phyloP scores from a whole-genome alignment of 2,329 filamentous ascomycete genomes.

The Bipolaris cookei region DNA sequence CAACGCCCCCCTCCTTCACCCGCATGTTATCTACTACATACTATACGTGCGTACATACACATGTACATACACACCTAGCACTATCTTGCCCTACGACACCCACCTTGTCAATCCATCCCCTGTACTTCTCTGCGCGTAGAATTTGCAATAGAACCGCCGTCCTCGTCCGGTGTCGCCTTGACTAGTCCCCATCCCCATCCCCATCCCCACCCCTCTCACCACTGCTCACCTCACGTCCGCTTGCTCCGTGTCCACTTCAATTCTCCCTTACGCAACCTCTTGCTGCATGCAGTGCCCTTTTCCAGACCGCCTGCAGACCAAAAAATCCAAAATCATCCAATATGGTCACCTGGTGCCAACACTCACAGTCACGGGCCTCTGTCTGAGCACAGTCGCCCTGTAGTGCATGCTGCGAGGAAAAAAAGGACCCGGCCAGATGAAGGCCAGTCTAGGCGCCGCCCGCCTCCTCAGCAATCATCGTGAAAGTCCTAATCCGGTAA shows the following conservation, averaged over 20 bases:
- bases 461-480: constrained; percentile 34
- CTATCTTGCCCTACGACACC: too few species aligned
- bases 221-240: background rate
- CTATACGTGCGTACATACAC: background rate
- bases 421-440: constrained; percentile 21
- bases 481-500: constrained; percentile 44
- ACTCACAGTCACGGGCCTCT: constrained; percentile 22
- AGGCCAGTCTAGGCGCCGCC: constrained; percentile 34
- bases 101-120: background rate
- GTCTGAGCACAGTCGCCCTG: constrained; percentile 15
- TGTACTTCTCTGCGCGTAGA: background rate
- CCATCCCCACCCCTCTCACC: too few species aligned
- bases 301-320: constrained; percentile 18
- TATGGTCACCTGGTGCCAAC: constrained; percentile 15
- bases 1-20: too few species aligned
- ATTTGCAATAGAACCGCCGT: background rate
- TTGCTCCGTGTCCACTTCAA: background rate
- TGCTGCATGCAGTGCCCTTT: background rate
- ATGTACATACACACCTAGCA: background rate
- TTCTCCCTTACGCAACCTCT: background rate
- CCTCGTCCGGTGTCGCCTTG: background rate
- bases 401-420: constrained; percentile 13
- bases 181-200: too few species aligned
- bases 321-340: constrained; percentile 12
- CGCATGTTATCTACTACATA: too few species aligned